Evolutionary conservation across 306 rosid species (phyloP).

Genomic region (Argentina anserina): DNA sequence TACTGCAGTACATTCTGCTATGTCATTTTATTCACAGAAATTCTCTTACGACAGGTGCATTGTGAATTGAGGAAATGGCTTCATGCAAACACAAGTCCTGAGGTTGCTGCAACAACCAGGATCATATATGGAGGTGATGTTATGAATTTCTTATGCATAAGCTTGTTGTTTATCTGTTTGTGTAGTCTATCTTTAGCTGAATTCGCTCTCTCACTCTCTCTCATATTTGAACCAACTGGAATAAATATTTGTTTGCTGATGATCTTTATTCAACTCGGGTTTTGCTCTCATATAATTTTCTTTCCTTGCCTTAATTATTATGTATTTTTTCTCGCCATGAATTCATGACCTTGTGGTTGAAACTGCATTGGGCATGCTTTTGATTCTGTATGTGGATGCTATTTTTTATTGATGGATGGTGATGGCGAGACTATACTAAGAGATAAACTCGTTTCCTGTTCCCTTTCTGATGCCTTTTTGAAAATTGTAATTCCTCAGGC

Average conservation of each 20-base stretch:
- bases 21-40: background rate
- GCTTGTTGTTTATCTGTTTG: background rate
- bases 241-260: background rate
- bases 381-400: background rate
- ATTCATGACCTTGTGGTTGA: background rate
- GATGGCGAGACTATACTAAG: background rate
- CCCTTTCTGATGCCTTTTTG: background rate
- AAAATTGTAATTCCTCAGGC: slow-evolving; percentile 28
- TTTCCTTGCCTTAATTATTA: background rate
- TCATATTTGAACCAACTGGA: background rate
- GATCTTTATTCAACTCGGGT: background rate
- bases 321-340: background rate
- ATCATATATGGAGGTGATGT: slow-evolving; percentile 44
- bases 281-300: background rate
- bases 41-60: slow-evolving; percentile 31
- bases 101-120: slow-evolving; percentile 38
- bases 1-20: background rate
- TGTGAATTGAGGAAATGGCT: slow-evolving; percentile 45
- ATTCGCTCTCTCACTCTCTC: background rate
- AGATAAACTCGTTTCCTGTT: background rate
- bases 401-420: background rate
- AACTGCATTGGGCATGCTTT: background rate
- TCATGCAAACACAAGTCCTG: slow-evolving; percentile 30
- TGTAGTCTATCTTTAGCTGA: background rate
- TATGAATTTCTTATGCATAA: background rate